Base-by-base conservation (phyloP, 257 asterid genomes). In the Cordia subcordata region DNA sequence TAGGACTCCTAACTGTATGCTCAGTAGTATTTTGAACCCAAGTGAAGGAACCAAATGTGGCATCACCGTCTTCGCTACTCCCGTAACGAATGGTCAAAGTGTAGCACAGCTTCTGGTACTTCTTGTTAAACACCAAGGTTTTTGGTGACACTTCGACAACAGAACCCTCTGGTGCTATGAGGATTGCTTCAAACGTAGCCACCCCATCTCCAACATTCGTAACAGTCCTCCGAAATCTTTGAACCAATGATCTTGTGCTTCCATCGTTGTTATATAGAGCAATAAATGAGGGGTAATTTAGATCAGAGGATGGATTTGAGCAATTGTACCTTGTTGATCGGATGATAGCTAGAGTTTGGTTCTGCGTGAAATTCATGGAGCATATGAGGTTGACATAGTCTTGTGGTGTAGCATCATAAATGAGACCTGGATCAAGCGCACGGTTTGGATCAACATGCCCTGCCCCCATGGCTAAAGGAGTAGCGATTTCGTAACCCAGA, bases 221-320 rank as follows among this genome's bases (percentile, higher is more conserved):
- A 17, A 77, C 71, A 0, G 70, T 80, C 63, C 86, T 74, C 13
- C 21, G 21, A 44, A 77, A 80, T 8, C 8, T 68, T 27, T 69
- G 53, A 12, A 38, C 32, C 35, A 47, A 13, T 6, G 10, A 1
- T 2, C 23, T 10, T 4, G 59, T 57, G 3, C 66, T 69, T 52
- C 53, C 58, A 0, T 62, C 50, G 1, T 22, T 8, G 50, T 73
- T n/a, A n/a, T n/a, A 73, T 13, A 77, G 22, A 8, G 60, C 70
- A 4, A 77, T 61, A 4, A 77, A 77, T 0, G 86, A 77, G 86
- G n/a, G 86, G 53, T 80, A 74, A 38, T 80, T 80, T n/a, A 80
- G 47, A 55, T 77, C 83, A 5, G 57, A 12, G 0, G 77, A 70
- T 1, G 74, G 49, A 23, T 39, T 56, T 8, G 76, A 68, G 60